Evolutionary conservation across 768 basidiomycete genomes (phyloP), one percentile per base, ranked within the genome.

Genomic region (Hirschioporus abietinus): DNA sequence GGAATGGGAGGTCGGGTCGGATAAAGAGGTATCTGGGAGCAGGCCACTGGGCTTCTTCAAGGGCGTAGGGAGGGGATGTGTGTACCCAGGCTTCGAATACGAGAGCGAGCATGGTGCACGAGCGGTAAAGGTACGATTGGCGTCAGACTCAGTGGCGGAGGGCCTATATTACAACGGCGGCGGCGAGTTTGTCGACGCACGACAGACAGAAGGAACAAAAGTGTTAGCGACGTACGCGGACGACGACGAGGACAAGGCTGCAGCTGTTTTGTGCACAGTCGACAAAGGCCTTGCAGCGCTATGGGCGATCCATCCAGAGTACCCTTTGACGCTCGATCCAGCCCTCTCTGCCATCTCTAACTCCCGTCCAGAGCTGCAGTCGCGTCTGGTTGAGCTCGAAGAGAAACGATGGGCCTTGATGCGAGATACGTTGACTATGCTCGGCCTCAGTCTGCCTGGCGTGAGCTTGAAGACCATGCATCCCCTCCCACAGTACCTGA

Each of bases 401-500:
- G 72, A 63, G 10, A 64, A 66, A 0, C 69, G 80, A 17, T 71
- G 76, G 57, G 68, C 71, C 60, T 73, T 79, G 63, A 68, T 85
- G 26, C 74, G 76, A 20, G 74, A 76, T 23, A 72, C 77, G 7
- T 72, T 86, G 0, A 42, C 68, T 2, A 59, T 71, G 1, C 77
- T 85, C 8, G 81, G 76, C 25, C 76, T 83, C 24, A 63, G 78
- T 8, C 77, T 86, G 8, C 86, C 87, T 0, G 70, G 78, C 63
- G 64, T 67, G 79, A 64, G 66, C 66, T 64, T 65, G 72, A 67
- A 70, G 80, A 64, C 67, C 73, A 17, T 73, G 74, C 59, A 52
- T 20, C 83, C 88, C 18, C 83, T 88, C 12, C 90, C 90, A 0
- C 86, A 87, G 70, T 85, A 87, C 72, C 79, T 87, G 59, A 77